Evolutionary conservation across 768 basidiomycete species (phyloP), one percentile per base, ranked within the genome.

Genomic region (Tricholoma flavovirens): DNA sequence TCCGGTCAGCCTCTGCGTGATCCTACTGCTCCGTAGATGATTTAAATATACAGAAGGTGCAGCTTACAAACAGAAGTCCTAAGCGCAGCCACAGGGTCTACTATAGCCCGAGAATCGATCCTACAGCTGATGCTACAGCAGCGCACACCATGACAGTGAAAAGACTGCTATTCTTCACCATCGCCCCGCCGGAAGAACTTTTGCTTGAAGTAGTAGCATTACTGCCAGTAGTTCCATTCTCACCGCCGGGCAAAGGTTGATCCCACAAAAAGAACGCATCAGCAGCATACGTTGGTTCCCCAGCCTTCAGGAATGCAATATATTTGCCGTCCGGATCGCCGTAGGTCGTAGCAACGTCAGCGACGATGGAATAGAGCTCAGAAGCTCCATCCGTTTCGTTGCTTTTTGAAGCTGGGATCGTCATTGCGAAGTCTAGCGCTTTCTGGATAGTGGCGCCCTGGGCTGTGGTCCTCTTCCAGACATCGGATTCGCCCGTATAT

Each of bases 261-360:
- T 80, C 72, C 80, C 80, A 82, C 56, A 83, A 62, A 66, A 81
- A 81, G 56, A 72, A 77, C 24, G 77, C 74, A 58, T 81, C 73
- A 10, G 59, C 60, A 15, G 74, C 71, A 59, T 82, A 83, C 11
- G 58, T 59, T 0, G 71, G 65, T 24, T 75, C 69, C 1, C 60
- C 67, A 15, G 66, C 63, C 51, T 71, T 69, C 60, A 87, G 62
- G 65, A 72, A 85, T 9, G 66, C 54, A 1, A 76, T 71, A 62
- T 86, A 86, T 63, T 76, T 82, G 32, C 78, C 78, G n/a, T 76
- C 66, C 2, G 80, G 64, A 64, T 88, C 86, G n/a, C 86, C 86
- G 60, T 84, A 86, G 12, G 72, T 65, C 3, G 80, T 70, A 14
- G 73, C 83, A 11, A 84, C 78, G 24, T 81, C 79, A 6, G 82